Base-by-base conservation (phyloP, 2,329 filamentous ascomycete genomes). In the Fusarium clavum region DNA sequence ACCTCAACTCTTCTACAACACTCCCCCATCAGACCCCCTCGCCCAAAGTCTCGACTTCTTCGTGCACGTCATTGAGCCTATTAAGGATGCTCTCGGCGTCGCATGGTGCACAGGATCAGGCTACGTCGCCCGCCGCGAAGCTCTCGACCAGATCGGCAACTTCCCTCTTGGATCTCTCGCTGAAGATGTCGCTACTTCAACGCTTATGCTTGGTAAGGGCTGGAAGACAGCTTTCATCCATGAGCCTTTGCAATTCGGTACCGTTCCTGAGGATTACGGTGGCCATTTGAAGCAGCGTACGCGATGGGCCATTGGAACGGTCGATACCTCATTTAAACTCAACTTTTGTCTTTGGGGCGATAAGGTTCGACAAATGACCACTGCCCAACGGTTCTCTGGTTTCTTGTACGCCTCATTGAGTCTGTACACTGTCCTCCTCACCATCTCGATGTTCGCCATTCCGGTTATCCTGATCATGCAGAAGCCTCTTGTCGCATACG, bases 51-150 rank as follows among this genome's bases (percentile, higher is more conserved):
- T 89, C 45, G 84, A 88, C 72, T 85, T 86, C 66, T 89, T 90
- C 75, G 85, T 87, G 12, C 85, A 88, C 75, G 77, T 84, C 30
- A 83, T 84, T 41, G 83, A 84, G 74, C 83, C 83, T 32, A 83
- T 84, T 77, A 84, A 84, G 79, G 83, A 84, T 61, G 73, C 83
- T n/a, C 77, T 84, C 46, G 82, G 85, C 52, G 85, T 87, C 7
- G 87, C 87, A n/a, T 88, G 87, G 84, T 90, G 87, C 71, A 88
- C 86, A n/a, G 88, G 89, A 7, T 90, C 88, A 8, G 89, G 89
- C 9, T 91, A 89, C 69, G 79, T 88, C 7, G 83, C 85, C 29
- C 86, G 88, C 6, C 86, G 88, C n/a, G 78, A 83, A 56, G 88
- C 89, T 8, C 80, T 91, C 6, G 85, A 88, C 20, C 82, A 86